These are phyloP conservation scores for Davidsoniella neocaledoniae DNA, from an alignment of 2,329 filamentous ascomycete genomes.

Conservation along the genomic window DNA sequence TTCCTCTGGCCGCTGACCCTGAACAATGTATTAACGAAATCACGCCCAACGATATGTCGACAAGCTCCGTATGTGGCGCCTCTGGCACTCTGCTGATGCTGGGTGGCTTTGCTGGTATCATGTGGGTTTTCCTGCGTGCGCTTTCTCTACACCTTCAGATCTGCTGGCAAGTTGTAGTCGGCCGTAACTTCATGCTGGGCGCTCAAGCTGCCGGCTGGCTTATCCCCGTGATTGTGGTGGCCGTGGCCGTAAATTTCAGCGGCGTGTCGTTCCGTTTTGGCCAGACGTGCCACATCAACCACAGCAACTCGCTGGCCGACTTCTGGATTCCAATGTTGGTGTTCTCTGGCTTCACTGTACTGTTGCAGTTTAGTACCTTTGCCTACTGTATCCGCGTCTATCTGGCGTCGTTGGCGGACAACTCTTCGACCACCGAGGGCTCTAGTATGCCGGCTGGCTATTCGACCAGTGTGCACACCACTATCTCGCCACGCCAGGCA, in stretches of 20 bases:
- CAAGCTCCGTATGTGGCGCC: slow-evolving; percentile 64
- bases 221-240: slow-evolving; percentile 58
- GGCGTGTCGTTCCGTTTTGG: slow-evolving; percentile 93
- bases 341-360: slow-evolving; percentile 57
- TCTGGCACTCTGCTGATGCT: slow-evolving; percentile 75
- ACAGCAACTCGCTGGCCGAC: slow-evolving; percentile 61
- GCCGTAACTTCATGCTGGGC: slow-evolving; percentile 74
- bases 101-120: slow-evolving; percentile 66
- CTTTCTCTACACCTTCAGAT: slow-evolving; percentile 92
- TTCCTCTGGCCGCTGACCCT: slow-evolving; percentile 64
- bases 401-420: slow-evolving; percentile 64
- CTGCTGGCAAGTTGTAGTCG: slow-evolving; percentile 88
- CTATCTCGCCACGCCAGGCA: slow-evolving; percentile 68
- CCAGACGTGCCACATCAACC: slow-evolving; percentile 84
- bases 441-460: slow-evolving; percentile 56
- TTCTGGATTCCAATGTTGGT: slow-evolving; percentile 83
- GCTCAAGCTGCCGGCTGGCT: slow-evolving; percentile 72
- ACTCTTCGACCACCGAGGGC: slow-evolving; percentile 49
- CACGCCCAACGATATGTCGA: slow-evolving; percentile 84
- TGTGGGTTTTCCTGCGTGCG: slow-evolving; percentile 85
- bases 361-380: slow-evolving; percentile 74
- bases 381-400: slow-evolving; percentile 93
- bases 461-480: slow-evolving; percentile 50
- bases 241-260: slow-evolving; percentile 63
- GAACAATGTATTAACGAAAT: slow-evolving; percentile 77